Conservation (phyloP, 805 yeast species). For the Nakazawaea ambrosiae region DNA sequence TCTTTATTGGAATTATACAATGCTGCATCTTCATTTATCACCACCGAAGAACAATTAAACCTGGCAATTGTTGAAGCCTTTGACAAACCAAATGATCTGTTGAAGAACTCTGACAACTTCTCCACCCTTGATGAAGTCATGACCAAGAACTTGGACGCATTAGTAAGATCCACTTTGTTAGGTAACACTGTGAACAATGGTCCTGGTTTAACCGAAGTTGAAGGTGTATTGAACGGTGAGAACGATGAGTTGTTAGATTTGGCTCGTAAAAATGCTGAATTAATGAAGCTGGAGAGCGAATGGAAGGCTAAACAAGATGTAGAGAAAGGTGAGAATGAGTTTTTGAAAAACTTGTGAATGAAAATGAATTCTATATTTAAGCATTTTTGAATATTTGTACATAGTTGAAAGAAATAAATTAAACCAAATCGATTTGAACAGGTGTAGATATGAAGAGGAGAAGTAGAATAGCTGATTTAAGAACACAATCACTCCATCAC, state of each 20-base stretch:
- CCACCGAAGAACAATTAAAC: slow-evolving; percentile 61
- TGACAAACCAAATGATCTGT: slow-evolving; percentile 5
- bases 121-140: slow-evolving; percentile 4
- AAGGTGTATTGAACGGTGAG: slow-evolving; percentile 8
- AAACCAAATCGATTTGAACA: too few relatives aligned
- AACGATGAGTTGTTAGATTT: slow-evolving; percentile 7
- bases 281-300: neutral
- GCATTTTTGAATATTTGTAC: neutral
- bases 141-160: slow-evolving; percentile 5
- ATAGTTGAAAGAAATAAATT: too few relatives aligned
- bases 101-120: slow-evolving; percentile 5
- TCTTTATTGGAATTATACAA: slow-evolving; percentile 67
- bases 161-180: slow-evolving; percentile 5
- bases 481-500: too few relatives aligned
- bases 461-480: too few relatives aligned
- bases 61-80: slow-evolving; percentile 53
- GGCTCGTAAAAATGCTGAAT: slow-evolving; percentile 1
- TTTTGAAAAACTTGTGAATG: slow-evolving; percentile 1
- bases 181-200: slow-evolving; percentile 7
- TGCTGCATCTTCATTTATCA: slow-evolving; percentile 58
- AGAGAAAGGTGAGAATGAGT: slow-evolving; percentile 1
- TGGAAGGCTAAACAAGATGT: neutral
- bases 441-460: neutral
- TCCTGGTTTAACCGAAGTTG: slow-evolving; percentile 8
- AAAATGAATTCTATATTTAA: too few relatives aligned